phyloP scores from a whole-genome alignment of 1,284 basidiomycete genomes.

The Leccinum huronense region DNA sequence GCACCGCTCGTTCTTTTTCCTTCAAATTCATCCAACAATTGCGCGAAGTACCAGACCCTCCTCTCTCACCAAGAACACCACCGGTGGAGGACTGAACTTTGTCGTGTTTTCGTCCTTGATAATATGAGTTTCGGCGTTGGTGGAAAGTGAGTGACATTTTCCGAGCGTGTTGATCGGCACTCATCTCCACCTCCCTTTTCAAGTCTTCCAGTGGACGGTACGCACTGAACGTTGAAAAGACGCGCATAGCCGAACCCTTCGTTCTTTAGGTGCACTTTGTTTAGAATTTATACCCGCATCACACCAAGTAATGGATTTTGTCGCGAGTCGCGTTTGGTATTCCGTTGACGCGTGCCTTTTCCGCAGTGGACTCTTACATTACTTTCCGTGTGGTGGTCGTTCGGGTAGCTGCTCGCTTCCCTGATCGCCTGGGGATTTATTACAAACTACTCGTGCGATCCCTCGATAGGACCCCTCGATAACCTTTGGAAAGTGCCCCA shows the following conservation, averaged over 20 bases:
- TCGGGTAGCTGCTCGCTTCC: slow-evolving; percentile 56
- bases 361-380: slow-evolving; percentile 60
- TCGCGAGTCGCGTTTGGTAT: not conserved
- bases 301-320: slow-evolving; percentile 40
- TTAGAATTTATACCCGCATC: slow-evolving; percentile 55
- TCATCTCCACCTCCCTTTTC: not conserved
- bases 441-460: slow-evolving; percentile 46
- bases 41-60: no score
- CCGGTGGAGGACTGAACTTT: slow-evolving; percentile 55
- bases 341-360: slow-evolving; percentile 9
- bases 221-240: slow-evolving; percentile 6
- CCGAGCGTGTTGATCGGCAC: not conserved
- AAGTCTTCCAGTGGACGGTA: slow-evolving; percentile 55
- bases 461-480: slow-evolving; percentile 19
- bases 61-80: no score
- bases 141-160: slow-evolving; percentile 45
- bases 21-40: slow-evolving; percentile 78
- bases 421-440: slow-evolving; percentile 53
- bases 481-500: slow-evolving; percentile 39
- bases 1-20: slow-evolving; percentile 94
- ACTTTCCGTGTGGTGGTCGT: slow-evolving; percentile 65
- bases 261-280: slow-evolving; percentile 46
- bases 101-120: slow-evolving; percentile 49
- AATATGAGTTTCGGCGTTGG: slow-evolving; percentile 56
- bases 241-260: slow-evolving; percentile 1